Evolutionary conservation across 176 grass and related monocot genomes (phyloP).

Genomic region (Oryza meyeriana): DNA sequence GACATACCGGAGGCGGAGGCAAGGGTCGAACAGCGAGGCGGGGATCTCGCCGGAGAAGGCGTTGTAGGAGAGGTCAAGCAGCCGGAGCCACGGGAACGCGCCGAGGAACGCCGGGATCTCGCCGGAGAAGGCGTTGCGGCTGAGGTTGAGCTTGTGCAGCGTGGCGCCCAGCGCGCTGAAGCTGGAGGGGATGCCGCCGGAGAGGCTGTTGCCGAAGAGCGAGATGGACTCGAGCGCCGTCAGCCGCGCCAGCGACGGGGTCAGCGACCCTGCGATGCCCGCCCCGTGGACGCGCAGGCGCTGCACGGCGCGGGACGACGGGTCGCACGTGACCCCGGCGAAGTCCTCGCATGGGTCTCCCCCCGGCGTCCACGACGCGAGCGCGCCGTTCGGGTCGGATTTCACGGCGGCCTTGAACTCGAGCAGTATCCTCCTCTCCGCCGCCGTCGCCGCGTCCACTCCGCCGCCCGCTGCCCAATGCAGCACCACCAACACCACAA

Average conservation of each 20-base stretch:
- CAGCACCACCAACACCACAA: neutral
- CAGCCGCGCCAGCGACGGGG: slow-evolving; percentile 57
- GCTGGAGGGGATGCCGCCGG: slow-evolving; percentile 47
- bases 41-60: slow-evolving; percentile 79
- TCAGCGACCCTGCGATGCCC: slow-evolving; percentile 33
- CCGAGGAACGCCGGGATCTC: slow-evolving; percentile 65
- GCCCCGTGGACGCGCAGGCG: slow-evolving; percentile 69
- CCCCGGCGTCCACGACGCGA: slow-evolving; percentile 51
- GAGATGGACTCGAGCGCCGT: slow-evolving; percentile 69
- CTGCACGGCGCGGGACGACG: slow-evolving; percentile 44
- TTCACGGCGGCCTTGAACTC: slow-evolving; percentile 78
- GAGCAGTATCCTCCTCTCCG: slow-evolving; percentile 64
- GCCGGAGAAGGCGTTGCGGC: slow-evolving; percentile 72
- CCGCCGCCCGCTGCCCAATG: neutral
- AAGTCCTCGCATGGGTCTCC: slow-evolving; percentile 59
- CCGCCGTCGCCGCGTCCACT: slow-evolving; percentile 45
- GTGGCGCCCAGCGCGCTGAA: slow-evolving; percentile 37
- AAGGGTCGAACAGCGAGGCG: slow-evolving; percentile 56
- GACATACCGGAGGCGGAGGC: slow-evolving; percentile 81
- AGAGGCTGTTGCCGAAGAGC: slow-evolving; percentile 71
- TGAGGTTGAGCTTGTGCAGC: slow-evolving; percentile 94
- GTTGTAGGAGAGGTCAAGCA: slow-evolving; percentile 96
- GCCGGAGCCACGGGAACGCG: slow-evolving; percentile 54
- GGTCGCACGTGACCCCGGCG: slow-evolving; percentile 58
- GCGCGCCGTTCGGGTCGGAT: slow-evolving; percentile 56